Base-by-base conservation (phyloP, 2,329 filamentous ascomycete genomes). In the Neospermospora avenae region DNA sequence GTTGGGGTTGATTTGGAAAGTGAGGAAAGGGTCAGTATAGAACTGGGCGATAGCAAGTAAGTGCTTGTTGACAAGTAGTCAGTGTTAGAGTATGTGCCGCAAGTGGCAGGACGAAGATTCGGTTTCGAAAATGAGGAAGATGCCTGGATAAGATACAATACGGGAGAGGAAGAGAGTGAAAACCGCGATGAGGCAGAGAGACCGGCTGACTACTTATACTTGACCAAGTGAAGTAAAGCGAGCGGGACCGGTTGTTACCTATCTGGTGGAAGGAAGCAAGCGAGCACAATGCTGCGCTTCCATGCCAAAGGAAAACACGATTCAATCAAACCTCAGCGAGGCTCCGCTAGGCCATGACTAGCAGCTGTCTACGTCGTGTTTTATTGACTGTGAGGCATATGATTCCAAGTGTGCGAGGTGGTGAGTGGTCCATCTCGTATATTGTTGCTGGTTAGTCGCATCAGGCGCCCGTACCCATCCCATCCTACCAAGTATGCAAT, bases 161-260 rank as follows among this genome's bases (percentile, higher is more conserved):
- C 20, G 20, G 48, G 31, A 14, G 28, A 22, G 28, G 20, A 44
- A 34, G 31, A 22, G 13, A 16, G 28, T 4, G 18, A 11, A 7
- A 7, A 44, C 10, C 46, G 42, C n/a, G 48, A 24, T 11, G 48
- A 51, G 48, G 10, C 48, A 46, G 54, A 41, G 54, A 48, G 39
- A 48, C n/a, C 22, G 46, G 48, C 41, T 49, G n/a, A 35, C 37
- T 60, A 60, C 48, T 60, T 60, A 60, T 60, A 60, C 45, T 41
- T 48, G 46, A 44, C 18, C 42, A 35, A 41, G 45, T 18, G 44
- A 39, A 51, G 44, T 41, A 16, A 49, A 31, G 57, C 28, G 18
- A 51, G 44, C 28, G 37, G 42, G 25, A 46, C 48, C 28, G 42
- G n/a, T n/a, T n/a, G n/a, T n/a, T n/a, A n/a, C n/a, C n/a, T n/a